Evolutionary conservation across 2,329 filamentous ascomycete genomes (phyloP).

Genomic region (Colletotrichum simmondsii): DNA sequence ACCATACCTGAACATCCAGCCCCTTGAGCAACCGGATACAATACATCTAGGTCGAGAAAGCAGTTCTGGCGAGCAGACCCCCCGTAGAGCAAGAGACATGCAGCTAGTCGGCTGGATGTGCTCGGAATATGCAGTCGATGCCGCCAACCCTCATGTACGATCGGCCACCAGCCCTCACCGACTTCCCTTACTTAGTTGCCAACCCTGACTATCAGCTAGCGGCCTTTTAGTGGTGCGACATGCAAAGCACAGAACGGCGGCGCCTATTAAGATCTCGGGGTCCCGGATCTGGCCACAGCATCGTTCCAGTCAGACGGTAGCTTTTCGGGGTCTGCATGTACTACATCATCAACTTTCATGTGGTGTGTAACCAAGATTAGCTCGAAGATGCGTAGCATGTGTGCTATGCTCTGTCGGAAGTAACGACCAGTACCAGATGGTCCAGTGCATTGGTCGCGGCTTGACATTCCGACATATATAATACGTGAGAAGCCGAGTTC

Average conservation of each 20-base stretch:
- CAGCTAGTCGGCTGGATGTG: constrained; percentile 1
- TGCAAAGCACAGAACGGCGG: not conserved
- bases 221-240: constrained; percentile 7
- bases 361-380: not conserved
- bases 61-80: not conserved
- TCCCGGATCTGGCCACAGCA: constrained; percentile 18
- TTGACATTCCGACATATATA: not conserved
- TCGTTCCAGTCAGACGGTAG: constrained; percentile 30
- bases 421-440: not conserved
- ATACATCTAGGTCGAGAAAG: not conserved
- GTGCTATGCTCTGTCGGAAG: not conserved
- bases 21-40: not conserved
- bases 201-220: not conserved
- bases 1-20: not conserved
- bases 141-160: not conserved
- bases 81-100: not conserved
- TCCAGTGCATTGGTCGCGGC: not conserved
- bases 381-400: not conserved
- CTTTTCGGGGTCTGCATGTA: constrained; percentile 10
- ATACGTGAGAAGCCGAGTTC: not conserved
- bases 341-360: not conserved
- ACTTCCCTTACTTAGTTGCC: not conserved
- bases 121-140: not conserved
- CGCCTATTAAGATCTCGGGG: constrained; percentile 6
- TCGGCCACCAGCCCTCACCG: not conserved